phyloP scores from a whole-genome alignment of 257 asterid genomes.

The Petunia secreta region DNA sequence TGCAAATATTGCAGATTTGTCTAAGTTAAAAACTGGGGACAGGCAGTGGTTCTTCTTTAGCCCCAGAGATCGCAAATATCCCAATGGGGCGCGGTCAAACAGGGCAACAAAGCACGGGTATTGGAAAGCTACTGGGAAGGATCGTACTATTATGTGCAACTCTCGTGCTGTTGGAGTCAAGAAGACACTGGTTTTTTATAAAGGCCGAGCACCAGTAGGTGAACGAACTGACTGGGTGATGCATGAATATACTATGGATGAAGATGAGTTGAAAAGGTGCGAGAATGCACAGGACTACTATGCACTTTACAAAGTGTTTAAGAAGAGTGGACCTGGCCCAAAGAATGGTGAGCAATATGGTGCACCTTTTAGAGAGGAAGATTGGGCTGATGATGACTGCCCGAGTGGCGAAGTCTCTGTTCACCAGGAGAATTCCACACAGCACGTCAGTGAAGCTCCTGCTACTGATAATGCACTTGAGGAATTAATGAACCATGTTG shows the following conservation, averaged over 20 bases:
- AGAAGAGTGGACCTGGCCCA: constrained; percentile 99
- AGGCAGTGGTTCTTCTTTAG: constrained; percentile 94
- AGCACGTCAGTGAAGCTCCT: constrained; percentile 31
- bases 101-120: constrained; percentile 83
- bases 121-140: constrained; percentile 97
- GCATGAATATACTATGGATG: constrained; percentile 93
- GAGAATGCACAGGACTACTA: constrained; percentile 56
- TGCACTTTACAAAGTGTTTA: constrained; percentile 83
- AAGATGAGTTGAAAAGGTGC: constrained; percentile 77
- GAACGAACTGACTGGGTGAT: constrained; percentile 97
- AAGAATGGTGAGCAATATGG: constrained; percentile 98
- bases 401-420: constrained; percentile 32
- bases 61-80: constrained; percentile 88
- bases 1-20: constrained; percentile 58
- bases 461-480: constrained; percentile 51
- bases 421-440: constrained; percentile 36
- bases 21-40: constrained; percentile 84
- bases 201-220: constrained; percentile 90
- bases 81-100: constrained; percentile 84
- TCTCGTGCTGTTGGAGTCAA: constrained; percentile 78
- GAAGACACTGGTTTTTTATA: constrained; percentile 87
- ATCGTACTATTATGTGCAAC: constrained; percentile 63
- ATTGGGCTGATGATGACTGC: constrained; percentile 68
- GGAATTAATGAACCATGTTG: constrained; percentile 53
- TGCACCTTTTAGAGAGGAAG: constrained; percentile 89